Evolutionary conservation across 2,329 filamentous ascomycete genomes (phyloP), one percentile per base, ranked within the genome.

Genomic region (Aspergillus intermedius): DNA sequence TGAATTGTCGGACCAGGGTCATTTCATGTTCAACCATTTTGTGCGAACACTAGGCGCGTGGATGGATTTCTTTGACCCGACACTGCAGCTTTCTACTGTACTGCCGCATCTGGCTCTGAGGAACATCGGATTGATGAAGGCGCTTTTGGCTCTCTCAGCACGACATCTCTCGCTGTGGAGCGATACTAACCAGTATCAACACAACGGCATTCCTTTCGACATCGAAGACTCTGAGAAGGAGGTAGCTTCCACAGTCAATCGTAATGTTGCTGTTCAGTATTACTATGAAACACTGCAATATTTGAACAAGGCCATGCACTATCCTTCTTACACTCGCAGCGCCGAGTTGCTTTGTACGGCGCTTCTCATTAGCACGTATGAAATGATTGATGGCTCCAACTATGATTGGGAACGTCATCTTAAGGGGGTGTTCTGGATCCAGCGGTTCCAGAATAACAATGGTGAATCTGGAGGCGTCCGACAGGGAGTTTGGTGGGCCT

Each of bases 401-500:
- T 61, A 77, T 62, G 75, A 73, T 41, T 84, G 82, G 81, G 78
- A 84, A 51, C 69, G 79, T 2, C 81, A 85, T 58, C 67, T 84
- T 0, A 79, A 83, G 57, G 81, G 81, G 0, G 79, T 83, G 0
- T 85, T 84, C 54, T 83, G 81, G 77, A 84, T 84, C 13, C 77
- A 83, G 49, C 68, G 80, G n/a, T 80, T 76, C 0, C 79, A 81
- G 46, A 73, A 81, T 43, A 81, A 82, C 41, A 74, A 84, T 47
- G 81, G 80, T 1, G 79, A 79, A 44, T 77, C 74, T 0, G 75
- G 76, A 0, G 78, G 80, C 0, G 66, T 84, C 0, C 71, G 77
- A 39, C 75, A 78, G 52, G 77, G 80, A 0, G 77, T 80, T 0
- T 84, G 81, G 82, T 85, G 82, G 81, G 75, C 77, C 0, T 85